Base-by-base conservation (phyloP, 148 eudicot species). In the Cornus controversa region DNA sequence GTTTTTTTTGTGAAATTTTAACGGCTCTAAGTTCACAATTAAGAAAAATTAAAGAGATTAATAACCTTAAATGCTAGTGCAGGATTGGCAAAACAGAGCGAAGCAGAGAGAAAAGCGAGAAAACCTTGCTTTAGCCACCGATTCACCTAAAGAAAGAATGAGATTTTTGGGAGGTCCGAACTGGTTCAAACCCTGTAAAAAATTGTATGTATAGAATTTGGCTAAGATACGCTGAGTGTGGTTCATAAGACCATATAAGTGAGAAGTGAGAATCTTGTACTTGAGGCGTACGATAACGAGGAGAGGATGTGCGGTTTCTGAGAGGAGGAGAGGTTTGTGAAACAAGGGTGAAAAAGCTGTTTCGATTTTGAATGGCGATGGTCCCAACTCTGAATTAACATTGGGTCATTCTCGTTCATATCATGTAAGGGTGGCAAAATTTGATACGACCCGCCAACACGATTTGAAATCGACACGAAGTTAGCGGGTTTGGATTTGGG, bases 51-150 rank as follows among this genome's bases (percentile, higher is more conserved):
- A 20, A 40, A 31, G 22, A 24, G 9, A 62, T 15, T 20, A 11
- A 16, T 14, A 74, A 91, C 98, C 97, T 92, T 92, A 79, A 87
- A 94, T 25, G 98, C 94, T 57, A 94, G 91, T 75, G 98, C 94
- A 76, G 98, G 98, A 74, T 90, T 76, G 50, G 89, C 85, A 78
- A 94, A 89, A 80, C 88, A 89, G 27, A 94, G 87, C 6, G 94
- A 87, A 83, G 92, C 89, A 75, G 96, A 90, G 23, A 90, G 53
- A 28, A 94, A 84, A 71, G 92, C 94, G 70, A 87, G 62, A 80
- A 90, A 78, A n/a, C 77, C 87, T 81, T 24, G 89, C 93, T 47
- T 85, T 85, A 20, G 85, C 81, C 69, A 81, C 79, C 25, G 92
- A 85, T 29, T 86, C 87, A n/a, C 78, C 80, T 54, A 88, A 2